Base-by-base conservation (phyloP, 306 rosid species). In the Corylus americana region DNA sequence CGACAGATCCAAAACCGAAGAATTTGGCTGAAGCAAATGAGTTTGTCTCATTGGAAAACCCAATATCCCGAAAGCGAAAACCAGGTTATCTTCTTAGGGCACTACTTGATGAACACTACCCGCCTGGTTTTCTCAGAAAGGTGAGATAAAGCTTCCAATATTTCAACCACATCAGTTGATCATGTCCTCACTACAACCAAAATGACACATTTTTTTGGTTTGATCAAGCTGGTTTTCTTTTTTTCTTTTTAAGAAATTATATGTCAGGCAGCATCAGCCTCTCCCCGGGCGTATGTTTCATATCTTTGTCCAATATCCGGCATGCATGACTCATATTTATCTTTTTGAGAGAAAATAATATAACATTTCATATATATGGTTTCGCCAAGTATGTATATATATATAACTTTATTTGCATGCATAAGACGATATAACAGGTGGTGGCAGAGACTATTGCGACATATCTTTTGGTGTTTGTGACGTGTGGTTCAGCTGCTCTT, bases 391-490 rank as follows among this genome's bases (percentile, higher is more conserved):
- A 31, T 31, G 25, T 22, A 31, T 31, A 29, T 11, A 29, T 11
- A 8, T 7, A 39, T 39, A 35, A 2, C 11, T 44, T 80, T 48
- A 27, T 67, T 37, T 31, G 35, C 35, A 31, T 16, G 35, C 13
- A 25, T 74, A 42, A 67, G 54, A 14, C 55, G 35, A 47, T 18
- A 2, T 11, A 16, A 67, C 79, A 92, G 98, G 89, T 92, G 77
- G 58, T 88, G 79, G 97, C 97, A 4, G 97, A 94, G 85, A 80
- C 74, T 0, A 89, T 92, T 70, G 94, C 97, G 0, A 94, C 96
- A 0, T 89, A 70, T 75, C 64, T 94, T 13, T 73, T 94, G 84
- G 98, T 94, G 83, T 94, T 94, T 79, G 94, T 88, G 74, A 88
- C 89, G 1, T 87, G 94, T 82, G 98, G 93, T 1, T 47, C 88